Percentiles rank a stretch among this genome's conserved stretches.
phyloP scores from a whole-genome alignment of 805 yeast species.

The Isabelozyma rhagii region DNA sequence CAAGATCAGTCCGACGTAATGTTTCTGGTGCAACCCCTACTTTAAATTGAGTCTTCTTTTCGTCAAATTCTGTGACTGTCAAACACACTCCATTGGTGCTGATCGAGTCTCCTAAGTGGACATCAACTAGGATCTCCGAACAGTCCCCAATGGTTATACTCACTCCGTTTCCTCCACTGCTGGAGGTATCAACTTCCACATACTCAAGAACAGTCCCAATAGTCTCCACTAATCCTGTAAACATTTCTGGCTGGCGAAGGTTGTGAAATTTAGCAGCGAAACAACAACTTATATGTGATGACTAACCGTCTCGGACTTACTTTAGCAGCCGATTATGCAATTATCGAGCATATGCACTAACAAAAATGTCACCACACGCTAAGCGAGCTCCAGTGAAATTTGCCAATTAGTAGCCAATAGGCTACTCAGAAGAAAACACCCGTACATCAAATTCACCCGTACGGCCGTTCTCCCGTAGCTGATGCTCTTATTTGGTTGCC shows the following conservation, averaged over 20 bases:
- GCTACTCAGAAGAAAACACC: no score
- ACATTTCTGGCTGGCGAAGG: constrained; percentile 48
- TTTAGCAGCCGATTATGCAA: not conserved
- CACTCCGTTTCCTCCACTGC: constrained; percentile 70
- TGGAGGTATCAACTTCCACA: constrained; percentile 42
- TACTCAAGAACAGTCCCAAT: constrained; percentile 66
- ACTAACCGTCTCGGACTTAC: not conserved
- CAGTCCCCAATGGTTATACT: constrained; percentile 67
- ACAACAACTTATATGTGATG: not conserved
- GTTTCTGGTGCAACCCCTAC: constrained; percentile 96
- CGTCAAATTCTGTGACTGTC: constrained; percentile 80
- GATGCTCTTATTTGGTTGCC: no score
- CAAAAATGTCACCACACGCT: not conserved
- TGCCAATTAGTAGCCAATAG: no score
- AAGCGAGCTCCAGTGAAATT: no score
- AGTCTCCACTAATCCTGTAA: constrained; percentile 89
- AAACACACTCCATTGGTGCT: constrained; percentile 87
- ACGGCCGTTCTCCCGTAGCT: no score
- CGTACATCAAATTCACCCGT: no score
- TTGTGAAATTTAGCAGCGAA: not conserved
- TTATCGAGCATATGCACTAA: not conserved
- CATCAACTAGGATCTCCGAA: constrained; percentile 63
- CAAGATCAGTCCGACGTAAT: constrained; percentile 73
- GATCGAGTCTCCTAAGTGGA: constrained; percentile 91
- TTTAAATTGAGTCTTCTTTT: constrained; percentile 53